phyloP scores from a whole-genome alignment of 352 stramenopile genomes.

The Pelagophyceae sp. region DNA sequence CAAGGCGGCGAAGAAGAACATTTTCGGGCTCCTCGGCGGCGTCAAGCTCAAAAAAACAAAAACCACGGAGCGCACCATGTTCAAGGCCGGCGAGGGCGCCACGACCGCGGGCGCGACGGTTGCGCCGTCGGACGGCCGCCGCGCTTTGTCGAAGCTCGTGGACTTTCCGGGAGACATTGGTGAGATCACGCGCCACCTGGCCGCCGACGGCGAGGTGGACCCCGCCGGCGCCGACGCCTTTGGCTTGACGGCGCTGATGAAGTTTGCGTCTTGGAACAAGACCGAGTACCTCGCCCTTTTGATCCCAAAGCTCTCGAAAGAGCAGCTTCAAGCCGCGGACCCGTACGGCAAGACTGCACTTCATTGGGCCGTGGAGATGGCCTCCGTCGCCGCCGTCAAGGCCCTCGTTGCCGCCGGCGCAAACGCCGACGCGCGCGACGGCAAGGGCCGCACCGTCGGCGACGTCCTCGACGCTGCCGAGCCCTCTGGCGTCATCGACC shows the following conservation, averaged over 20 bases:
- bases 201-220: slow-evolving; percentile 29
- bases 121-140: slow-evolving; percentile 23
- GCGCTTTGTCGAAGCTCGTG: slow-evolving; percentile 38
- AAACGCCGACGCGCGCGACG: slow-evolving; percentile 28
- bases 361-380: slow-evolving; percentile 43
- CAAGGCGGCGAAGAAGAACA: slow-evolving; percentile 28
- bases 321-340: slow-evolving; percentile 30
- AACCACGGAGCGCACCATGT: slow-evolving; percentile 39
- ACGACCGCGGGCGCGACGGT: neutral
- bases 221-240: slow-evolving; percentile 36
- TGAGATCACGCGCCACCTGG: slow-evolving; percentile 31
- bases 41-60: slow-evolving; percentile 38
- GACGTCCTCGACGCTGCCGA: slow-evolving; percentile 18
- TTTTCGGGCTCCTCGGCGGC: slow-evolving; percentile 27
- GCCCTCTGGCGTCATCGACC: slow-evolving; percentile 17
- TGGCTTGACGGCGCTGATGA: slow-evolving; percentile 41
- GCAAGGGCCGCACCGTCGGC: slow-evolving; percentile 34
- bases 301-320: slow-evolving; percentile 26
- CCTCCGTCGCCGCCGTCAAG: slow-evolving; percentile 35
- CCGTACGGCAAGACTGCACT: slow-evolving; percentile 40
- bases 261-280: slow-evolving; percentile 46
- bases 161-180: slow-evolving; percentile 41
- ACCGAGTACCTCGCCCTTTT: slow-evolving; percentile 36
- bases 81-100: slow-evolving; percentile 15
- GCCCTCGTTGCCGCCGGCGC: slow-evolving; percentile 27